phyloP scores from a whole-genome alignment of 176 grass and related monocot genomes.

The Metroxylon sagu region DNA sequence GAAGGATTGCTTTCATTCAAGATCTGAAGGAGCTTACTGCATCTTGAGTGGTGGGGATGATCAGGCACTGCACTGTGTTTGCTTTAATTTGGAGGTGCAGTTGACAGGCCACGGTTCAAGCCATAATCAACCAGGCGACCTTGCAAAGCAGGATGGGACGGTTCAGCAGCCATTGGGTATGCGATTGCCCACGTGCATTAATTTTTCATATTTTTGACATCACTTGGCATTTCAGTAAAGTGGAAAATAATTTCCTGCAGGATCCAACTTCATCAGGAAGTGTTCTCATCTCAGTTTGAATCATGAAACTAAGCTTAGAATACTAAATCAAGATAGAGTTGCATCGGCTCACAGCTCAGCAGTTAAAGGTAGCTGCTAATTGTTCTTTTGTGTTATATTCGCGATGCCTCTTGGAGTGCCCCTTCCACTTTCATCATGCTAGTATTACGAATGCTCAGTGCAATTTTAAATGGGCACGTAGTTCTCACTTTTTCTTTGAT shows the following conservation, averaged over 20 bases:
- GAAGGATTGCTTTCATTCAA: constrained; percentile 6
- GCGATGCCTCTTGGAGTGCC: not conserved
- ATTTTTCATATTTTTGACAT: not conserved
- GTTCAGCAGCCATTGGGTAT: not conserved
- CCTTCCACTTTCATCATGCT: not conserved
- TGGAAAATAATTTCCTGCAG: not conserved
- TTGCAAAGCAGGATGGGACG: not conserved
- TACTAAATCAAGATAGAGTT: constrained; percentile 34
- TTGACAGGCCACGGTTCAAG: not conserved
- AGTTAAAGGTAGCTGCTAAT: constrained; percentile 61
- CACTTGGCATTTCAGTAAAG: not conserved
- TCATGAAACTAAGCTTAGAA: constrained; percentile 22
- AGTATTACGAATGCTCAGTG: not conserved
- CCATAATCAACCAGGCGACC: not conserved
- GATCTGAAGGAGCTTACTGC: constrained; percentile 28
- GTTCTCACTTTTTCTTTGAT: constrained; percentile 1
- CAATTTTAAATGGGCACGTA: not conserved
- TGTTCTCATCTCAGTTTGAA: constrained; percentile 10
- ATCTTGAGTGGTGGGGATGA: constrained; percentile 82
- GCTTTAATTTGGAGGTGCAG: constrained; percentile 32
- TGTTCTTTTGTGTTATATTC: not conserved
- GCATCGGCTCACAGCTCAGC: constrained; percentile 72
- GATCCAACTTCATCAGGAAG: not conserved
- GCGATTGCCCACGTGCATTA: not conserved
- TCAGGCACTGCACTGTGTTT: constrained; percentile 56